Percentiles rank a stretch among this genome's conserved stretches.
Evolutionary conservation across 306 rosid genomes (phyloP).

Genomic region (Glycine soja): DNA sequence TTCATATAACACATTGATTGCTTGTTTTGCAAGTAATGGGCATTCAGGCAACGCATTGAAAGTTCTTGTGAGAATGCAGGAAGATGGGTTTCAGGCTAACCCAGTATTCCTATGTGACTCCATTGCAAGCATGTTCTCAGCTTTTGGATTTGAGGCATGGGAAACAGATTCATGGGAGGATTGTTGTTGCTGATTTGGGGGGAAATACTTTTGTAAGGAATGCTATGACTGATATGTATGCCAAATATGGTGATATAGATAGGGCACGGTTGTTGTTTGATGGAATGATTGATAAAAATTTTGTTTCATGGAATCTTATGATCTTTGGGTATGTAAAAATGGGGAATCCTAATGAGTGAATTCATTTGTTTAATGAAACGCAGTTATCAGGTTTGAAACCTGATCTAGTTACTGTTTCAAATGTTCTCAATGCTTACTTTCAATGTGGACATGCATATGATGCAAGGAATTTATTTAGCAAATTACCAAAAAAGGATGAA

Average conservation of each 20-base stretch:
- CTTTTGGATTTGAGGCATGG: constrained; percentile 59
- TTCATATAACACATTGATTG: constrained; percentile 65
- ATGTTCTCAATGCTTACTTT: constrained; percentile 55
- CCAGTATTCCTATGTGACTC: constrained; percentile 63
- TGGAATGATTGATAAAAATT: constrained; percentile 51
- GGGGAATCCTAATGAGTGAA: constrained; percentile 53
- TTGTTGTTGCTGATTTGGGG: constrained; percentile 44
- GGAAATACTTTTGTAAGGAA: constrained; percentile 53
- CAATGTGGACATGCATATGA: constrained; percentile 50
- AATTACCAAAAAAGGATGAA: constrained; percentile 48
- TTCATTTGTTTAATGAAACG: constrained; percentile 54
- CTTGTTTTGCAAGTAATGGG: constrained; percentile 57
- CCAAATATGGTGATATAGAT: constrained; percentile 53
- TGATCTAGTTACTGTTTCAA: constrained; percentile 55
- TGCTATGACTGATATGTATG: constrained; percentile 58
- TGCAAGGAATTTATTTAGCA: constrained; percentile 50
- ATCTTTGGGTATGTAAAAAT: constrained; percentile 56
- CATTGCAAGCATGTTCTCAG: constrained; percentile 67
- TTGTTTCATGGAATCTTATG: constrained; percentile 65
- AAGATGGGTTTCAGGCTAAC: constrained; percentile 59
- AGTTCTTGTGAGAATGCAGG: constrained; percentile 58
- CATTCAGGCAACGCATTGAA: constrained; percentile 53
- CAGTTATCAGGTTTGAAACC: constrained; percentile 55
- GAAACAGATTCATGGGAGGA: constrained; percentile 68
- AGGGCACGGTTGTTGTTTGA: constrained; percentile 62